These are phyloP conservation scores for Tricholoma furcatifolium DNA, from an alignment of 768 basidiomycete species.

Conservation along the genomic window DNA sequence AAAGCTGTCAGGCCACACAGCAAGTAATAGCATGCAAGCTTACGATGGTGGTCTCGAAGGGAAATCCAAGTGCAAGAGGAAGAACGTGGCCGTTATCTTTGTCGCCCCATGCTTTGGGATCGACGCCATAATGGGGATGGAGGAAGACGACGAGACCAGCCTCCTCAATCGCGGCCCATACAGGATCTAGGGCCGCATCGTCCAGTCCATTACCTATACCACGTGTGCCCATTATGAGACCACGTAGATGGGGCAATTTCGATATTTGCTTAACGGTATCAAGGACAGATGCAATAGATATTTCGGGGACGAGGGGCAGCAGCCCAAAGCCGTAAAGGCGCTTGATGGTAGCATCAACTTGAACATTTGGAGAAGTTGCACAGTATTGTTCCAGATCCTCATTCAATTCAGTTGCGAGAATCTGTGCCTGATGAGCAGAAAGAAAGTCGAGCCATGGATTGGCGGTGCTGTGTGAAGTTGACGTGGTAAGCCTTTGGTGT, in stretches of 20 bases:
- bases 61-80: slow-evolving; percentile 84
- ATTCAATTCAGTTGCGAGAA: slow-evolving; percentile 72
- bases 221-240: slow-evolving; percentile 79
- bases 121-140: slow-evolving; percentile 86
- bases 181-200: slow-evolving; percentile 71
- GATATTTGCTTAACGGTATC: slow-evolving; percentile 68
- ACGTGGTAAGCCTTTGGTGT: background rate
- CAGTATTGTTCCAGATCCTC: slow-evolving; percentile 79
- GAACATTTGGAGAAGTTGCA: slow-evolving; percentile 52
- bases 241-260: slow-evolving; percentile 61
- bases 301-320: slow-evolving; percentile 74
- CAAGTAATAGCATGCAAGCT: slow-evolving; percentile 24
- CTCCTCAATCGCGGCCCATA: slow-evolving; percentile 77
- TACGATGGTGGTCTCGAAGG: slow-evolving; percentile 87
- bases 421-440: slow-evolving; percentile 59
- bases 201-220: slow-evolving; percentile 81
- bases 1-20: slow-evolving; percentile 5
- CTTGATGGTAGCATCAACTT: slow-evolving; percentile 38
- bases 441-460: slow-evolving; percentile 95
- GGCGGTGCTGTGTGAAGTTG: slow-evolving; percentile 55
- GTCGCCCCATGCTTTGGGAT: slow-evolving; percentile 70
- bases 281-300: slow-evolving; percentile 54
- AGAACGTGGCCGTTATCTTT: slow-evolving; percentile 85
- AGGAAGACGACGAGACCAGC: slow-evolving; percentile 76
- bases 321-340: slow-evolving; percentile 84